Conservation (phyloP, 2,329 filamentous ascomycete genomes). For the Xylariaceae sp. region DNA sequence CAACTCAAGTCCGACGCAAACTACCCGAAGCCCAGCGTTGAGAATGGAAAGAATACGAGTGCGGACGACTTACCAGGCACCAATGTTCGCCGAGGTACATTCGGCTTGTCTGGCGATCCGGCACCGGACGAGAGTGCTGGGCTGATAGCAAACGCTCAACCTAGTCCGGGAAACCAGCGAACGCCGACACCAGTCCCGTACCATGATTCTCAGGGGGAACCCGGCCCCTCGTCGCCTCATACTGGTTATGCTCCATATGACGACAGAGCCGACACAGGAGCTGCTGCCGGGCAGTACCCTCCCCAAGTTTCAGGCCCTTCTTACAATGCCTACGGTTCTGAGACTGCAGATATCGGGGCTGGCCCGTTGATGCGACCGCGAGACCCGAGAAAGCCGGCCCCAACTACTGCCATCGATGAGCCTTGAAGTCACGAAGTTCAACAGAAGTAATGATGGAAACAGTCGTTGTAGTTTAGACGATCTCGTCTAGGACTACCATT, state of each 20-base stretch:
- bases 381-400: conserved; percentile 12
- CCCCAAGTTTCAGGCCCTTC: conserved; percentile 18
- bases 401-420: conserved; percentile 15
- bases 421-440: conserved; percentile 16
- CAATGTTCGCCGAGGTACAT: conserved; percentile 36
- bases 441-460: conserved; percentile 3
- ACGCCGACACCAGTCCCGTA: conserved; percentile 21
- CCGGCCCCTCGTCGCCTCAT: neutral
- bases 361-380: neutral
- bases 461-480: neutral
- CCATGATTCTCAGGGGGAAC: conserved; percentile 14
- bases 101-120: conserved; percentile 23
- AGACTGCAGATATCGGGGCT: neutral
- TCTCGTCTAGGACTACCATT: neutral
- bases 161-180: conserved; percentile 22
- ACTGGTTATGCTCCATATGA: conserved; percentile 23
- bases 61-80: conserved; percentile 36
- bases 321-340: conserved; percentile 5
- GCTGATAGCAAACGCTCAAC: conserved; percentile 40
- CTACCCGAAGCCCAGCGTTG: conserved; percentile 31
- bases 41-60: conserved; percentile 22
- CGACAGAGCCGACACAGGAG: conserved; percentile 25
- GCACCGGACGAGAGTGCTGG: conserved; percentile 39
- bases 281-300: conserved; percentile 16
- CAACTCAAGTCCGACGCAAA: conserved; percentile 38